A percentile compares a stretch with the other conserved stretches of the same genome.
Conservation (phyloP, 805 yeast genomes). For the Ogataea henricii region DNA sequence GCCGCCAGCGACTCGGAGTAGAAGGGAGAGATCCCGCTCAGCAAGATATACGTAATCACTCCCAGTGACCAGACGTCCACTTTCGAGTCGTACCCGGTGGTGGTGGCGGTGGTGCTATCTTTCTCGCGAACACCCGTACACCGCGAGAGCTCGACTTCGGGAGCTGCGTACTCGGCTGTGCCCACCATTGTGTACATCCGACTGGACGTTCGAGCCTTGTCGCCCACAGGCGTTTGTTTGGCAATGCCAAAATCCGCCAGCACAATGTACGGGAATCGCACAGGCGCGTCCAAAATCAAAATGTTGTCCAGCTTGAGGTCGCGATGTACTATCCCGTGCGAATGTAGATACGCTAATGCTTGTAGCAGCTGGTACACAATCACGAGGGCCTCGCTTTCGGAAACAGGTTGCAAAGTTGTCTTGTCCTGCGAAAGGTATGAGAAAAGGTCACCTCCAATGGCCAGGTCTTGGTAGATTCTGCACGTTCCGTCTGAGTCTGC, state of each 20-base stretch:
- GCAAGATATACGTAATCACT: conserved; percentile 55
- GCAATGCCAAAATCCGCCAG: conserved; percentile 71
- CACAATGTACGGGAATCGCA: conserved; percentile 53
- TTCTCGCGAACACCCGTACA: neutral
- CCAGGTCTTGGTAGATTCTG: conserved; percentile 91
- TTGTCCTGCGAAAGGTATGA: conserved; percentile 79
- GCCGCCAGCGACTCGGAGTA: conserved; percentile 46
- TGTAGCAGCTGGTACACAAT: conserved; percentile 56
- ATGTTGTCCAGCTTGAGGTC: conserved; percentile 72
- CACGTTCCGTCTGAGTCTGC: conserved; percentile 78
- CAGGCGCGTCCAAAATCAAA: conserved; percentile 54
- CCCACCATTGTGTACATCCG: conserved; percentile 34
- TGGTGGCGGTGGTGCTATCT: neutral
- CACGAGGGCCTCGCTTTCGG: conserved; percentile 56
- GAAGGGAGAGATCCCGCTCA: conserved; percentile 68
- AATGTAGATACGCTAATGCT: conserved; percentile 59
- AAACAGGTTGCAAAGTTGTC: conserved; percentile 39
- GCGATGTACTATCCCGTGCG: conserved; percentile 58
- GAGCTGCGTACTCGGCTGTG: conserved; percentile 73
- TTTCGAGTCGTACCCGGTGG: conserved; percentile 50
- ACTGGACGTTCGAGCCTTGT: conserved; percentile 14
- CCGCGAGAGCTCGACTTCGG: conserved; percentile 56
- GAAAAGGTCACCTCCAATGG: conserved; percentile 94
- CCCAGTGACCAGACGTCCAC: conserved; percentile 77
- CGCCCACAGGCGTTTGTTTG: conserved; percentile 26